phyloP scores from a whole-genome alignment of 495 filamentous ascomycete species.

The Neurospora discreta region DNA sequence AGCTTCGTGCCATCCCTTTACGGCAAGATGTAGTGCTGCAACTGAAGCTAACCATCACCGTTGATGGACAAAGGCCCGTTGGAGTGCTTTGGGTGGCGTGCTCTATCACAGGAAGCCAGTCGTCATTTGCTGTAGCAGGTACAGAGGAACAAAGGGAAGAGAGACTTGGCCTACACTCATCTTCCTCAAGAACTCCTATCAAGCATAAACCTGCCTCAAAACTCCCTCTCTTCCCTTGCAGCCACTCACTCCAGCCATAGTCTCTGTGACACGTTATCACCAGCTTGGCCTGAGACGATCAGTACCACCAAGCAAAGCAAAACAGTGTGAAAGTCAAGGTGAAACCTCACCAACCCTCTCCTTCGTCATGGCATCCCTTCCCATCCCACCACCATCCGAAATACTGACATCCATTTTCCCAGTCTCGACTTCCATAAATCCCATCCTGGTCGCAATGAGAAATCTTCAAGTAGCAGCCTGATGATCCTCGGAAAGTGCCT shows the following conservation, averaged over 20 bases:
- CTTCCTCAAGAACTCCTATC: not conserved
- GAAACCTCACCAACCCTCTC: not conserved
- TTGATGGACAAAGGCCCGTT: not conserved
- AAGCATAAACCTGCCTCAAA: not conserved
- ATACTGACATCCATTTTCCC: not conserved
- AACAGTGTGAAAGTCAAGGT: not conserved
- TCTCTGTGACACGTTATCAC: not conserved
- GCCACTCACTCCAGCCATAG: not conserved
- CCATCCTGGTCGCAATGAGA: not conserved
- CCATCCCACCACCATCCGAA: not conserved
- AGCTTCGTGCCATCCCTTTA: not conserved
- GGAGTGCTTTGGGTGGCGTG: not conserved
- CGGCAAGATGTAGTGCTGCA: not conserved
- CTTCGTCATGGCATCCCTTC: not conserved
- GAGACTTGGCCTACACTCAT: not conserved
- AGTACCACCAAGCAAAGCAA: not conserved
- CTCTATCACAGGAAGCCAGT: not conserved
- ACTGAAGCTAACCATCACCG: not conserved
- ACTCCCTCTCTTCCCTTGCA: not conserved
- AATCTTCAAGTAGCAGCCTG: not conserved
- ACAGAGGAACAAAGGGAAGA: not conserved
- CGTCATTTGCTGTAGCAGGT: not conserved
- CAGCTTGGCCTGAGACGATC: not conserved
- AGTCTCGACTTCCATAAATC: not conserved
- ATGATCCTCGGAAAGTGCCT: not conserved